Evolutionary conservation across 2,329 filamentous ascomycete species (phyloP).

Genomic region (Fusarium mexicanum): DNA sequence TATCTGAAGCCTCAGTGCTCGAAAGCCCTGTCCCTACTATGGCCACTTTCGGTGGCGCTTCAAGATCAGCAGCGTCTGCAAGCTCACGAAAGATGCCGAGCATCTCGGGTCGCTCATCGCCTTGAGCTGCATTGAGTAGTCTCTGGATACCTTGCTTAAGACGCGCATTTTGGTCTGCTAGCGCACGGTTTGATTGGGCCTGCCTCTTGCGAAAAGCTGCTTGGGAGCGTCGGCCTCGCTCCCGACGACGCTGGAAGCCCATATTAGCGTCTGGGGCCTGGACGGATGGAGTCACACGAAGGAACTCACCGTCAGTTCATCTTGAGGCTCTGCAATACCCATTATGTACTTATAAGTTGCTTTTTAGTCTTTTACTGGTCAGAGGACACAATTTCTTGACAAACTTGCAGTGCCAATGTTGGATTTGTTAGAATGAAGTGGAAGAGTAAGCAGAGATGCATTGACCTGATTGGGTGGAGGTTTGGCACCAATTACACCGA

Average conservation of each 20-base stretch:
- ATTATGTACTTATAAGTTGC: neutral
- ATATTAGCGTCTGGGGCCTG: neutral
- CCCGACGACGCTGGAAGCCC: neutral
- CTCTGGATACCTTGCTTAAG: neutral
- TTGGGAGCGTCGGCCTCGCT: slow-evolving; percentile 9
- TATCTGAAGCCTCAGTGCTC: accelerated
- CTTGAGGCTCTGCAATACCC: neutral
- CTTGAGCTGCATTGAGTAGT: neutral
- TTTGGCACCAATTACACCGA: neutral
- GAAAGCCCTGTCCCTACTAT: accelerated
- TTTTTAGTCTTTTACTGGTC: accelerated
- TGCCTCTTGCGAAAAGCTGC: slow-evolving; percentile 14
- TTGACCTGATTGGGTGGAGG: neutral
- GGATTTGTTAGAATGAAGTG: neutral
- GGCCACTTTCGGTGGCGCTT: neutral
- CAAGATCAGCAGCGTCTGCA: neutral
- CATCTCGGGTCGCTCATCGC: neutral
- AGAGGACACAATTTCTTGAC: accelerated
- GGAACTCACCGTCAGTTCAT: neutral
- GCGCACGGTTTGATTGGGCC: neutral
- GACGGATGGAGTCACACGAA: accelerated
- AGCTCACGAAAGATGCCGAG: neutral
- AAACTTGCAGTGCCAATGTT: accelerated
- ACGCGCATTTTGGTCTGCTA: neutral
- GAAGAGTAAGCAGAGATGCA: neutral